Percentiles rank a stretch among this genome's conserved stretches.
These are phyloP conservation scores for Mortierella antarctica DNA, from an alignment of 192 early-diverging fungal species.

Conservation along the genomic window DNA sequence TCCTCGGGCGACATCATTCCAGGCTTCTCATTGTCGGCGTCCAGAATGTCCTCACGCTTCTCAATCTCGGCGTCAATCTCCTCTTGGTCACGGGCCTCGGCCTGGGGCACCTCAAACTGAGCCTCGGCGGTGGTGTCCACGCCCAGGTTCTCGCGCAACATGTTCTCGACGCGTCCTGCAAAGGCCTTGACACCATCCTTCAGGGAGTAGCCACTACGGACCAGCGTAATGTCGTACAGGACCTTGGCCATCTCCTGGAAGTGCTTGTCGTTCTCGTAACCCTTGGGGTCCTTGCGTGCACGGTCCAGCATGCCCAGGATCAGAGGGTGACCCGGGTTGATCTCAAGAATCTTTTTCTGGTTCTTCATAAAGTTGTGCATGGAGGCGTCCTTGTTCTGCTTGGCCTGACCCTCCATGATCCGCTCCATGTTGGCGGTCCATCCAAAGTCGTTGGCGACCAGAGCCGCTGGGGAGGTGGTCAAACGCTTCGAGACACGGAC, in stretches of 20 bases:
- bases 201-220: constrained; percentile 70
- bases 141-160: constrained; percentile 62
- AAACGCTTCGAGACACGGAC: constrained; percentile 80
- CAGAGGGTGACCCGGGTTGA: constrained; percentile 75
- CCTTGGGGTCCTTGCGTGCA: constrained; percentile 54
- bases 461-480: constrained; percentile 80
- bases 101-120: constrained; percentile 43
- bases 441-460: constrained; percentile 70
- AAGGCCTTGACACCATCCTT: constrained; percentile 64
- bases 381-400: constrained; percentile 58
- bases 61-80: constrained; percentile 43
- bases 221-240: constrained; percentile 72
- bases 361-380: constrained; percentile 60
- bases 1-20: constrained; percentile 41
- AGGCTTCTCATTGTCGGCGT: constrained; percentile 34
- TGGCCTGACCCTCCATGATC: constrained; percentile 66
- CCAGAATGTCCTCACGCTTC: constrained; percentile 40
- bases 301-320: constrained; percentile 64
- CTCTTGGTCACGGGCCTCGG: constrained; percentile 42
- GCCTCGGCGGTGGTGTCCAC: constrained; percentile 58
- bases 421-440: constrained; percentile 75
- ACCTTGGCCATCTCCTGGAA: constrained; percentile 61
- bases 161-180: constrained; percentile 64
- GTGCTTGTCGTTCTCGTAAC: constrained; percentile 54
- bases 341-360: constrained; percentile 76